phyloP scores from a whole-genome alignment of 2,329 filamentous ascomycete genomes.

The Aureobasidium sp. region DNA sequence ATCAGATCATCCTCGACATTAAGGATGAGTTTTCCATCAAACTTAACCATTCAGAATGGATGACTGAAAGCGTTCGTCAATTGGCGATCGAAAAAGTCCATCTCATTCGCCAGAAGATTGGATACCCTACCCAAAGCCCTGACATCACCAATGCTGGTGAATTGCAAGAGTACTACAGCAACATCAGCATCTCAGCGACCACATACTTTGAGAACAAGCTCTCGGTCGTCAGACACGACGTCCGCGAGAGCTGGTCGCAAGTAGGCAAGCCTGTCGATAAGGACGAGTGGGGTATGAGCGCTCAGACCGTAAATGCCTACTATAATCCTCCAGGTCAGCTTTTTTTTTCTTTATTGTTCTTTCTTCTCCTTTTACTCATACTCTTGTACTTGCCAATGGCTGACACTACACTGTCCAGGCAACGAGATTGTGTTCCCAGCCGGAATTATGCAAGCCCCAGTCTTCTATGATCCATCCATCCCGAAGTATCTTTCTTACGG shows the following conservation, averaged over 20 bases:
- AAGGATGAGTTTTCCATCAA: constrained; percentile 59
- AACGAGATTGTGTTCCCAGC: constrained; percentile 65
- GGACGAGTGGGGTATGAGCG: constrained; percentile 54
- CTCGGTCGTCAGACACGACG: constrained; percentile 43
- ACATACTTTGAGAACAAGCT: constrained; percentile 54
- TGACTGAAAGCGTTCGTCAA: constrained; percentile 54
- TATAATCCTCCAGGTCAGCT: constrained; percentile 45
- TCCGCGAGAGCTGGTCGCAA: constrained; percentile 48
- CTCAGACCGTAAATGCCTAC: constrained; percentile 52
- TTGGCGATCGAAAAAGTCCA: constrained; percentile 58
- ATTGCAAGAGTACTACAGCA: constrained; percentile 51
- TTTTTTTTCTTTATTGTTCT: too few relatives aligned
- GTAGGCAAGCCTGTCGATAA: constrained; percentile 55
- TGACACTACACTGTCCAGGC: constrained; percentile 28
- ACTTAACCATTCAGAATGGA: constrained; percentile 55
- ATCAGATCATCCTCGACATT: constrained; percentile 64
- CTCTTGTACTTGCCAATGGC: too few relatives aligned
- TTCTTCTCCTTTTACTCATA: too few relatives aligned
- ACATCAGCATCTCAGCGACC: constrained; percentile 44
- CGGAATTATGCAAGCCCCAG: constrained; percentile 62
- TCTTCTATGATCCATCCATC: constrained; percentile 53
- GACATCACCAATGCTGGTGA: constrained; percentile 48
- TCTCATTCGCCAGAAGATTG: constrained; percentile 62
- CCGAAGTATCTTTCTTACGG: constrained; percentile 62
- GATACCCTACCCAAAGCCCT: constrained; percentile 50